These are phyloP conservation scores for Hypoxylon subgilvum DNA, from an alignment of 495 filamentous ascomycete genomes.

Conservation along the genomic window DNA sequence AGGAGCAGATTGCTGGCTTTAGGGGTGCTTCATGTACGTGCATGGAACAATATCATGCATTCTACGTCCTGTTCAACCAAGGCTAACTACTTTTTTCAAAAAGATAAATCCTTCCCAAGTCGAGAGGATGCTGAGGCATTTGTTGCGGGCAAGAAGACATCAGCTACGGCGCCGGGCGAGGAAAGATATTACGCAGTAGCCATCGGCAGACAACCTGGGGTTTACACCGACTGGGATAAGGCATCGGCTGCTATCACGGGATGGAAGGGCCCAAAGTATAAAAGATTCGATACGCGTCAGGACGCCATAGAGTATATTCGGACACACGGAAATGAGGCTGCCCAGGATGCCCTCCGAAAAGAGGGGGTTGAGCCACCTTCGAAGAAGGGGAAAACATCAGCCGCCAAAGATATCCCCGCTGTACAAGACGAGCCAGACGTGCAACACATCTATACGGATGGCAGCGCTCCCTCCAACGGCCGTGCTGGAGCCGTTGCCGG, in stretches of 20 bases:
- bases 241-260: slow-evolving; percentile 79
- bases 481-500: slow-evolving; percentile 73
- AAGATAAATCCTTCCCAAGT: slow-evolving; percentile 84
- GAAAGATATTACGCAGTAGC: slow-evolving; percentile 81
- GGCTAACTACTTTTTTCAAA: slow-evolving; percentile 50
- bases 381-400: slow-evolving; percentile 42
- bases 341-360: slow-evolving; percentile 61
- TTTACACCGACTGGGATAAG: slow-evolving; percentile 86
- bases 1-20: slow-evolving; percentile 82
- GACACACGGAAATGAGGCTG: slow-evolving; percentile 55
- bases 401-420: slow-evolving; percentile 37
- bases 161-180: slow-evolving; percentile 30
- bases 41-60: neutral
- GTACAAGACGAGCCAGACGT: slow-evolving; percentile 59
- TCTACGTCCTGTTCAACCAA: neutral
- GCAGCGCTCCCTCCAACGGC: slow-evolving; percentile 81
- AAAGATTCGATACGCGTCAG: slow-evolving; percentile 74
- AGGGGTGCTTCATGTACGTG: slow-evolving; percentile 81
- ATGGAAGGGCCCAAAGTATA: slow-evolving; percentile 77
- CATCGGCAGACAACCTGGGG: slow-evolving; percentile 77
- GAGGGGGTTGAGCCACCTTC: slow-evolving; percentile 35
- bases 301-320: slow-evolving; percentile 69
- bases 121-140: slow-evolving; percentile 80
- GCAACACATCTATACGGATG: slow-evolving; percentile 86
- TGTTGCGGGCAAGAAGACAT: slow-evolving; percentile 64